Evolutionary conservation across 2,329 filamentous ascomycete genomes (phyloP).

Genomic region (Phialophora verrucosa): DNA sequence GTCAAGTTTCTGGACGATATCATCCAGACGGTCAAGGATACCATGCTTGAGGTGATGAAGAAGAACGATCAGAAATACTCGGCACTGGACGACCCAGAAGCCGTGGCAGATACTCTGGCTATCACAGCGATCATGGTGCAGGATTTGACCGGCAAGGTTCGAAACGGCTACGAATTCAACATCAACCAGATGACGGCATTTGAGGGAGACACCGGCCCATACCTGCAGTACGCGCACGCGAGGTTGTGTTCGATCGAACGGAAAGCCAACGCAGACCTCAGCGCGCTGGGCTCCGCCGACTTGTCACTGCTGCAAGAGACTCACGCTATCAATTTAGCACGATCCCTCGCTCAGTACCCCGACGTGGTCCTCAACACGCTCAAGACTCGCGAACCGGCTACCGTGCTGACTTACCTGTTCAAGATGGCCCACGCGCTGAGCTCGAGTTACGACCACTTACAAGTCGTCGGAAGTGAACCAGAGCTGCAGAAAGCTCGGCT

Average conservation of each 20-base stretch:
- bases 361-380: constrained; percentile 68
- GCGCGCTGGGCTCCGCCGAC: constrained; percentile 61
- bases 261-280: constrained; percentile 57
- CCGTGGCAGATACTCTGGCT: constrained; percentile 83
- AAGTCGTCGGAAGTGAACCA: constrained; percentile 65
- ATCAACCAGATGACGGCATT: constrained; percentile 70
- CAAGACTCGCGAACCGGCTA: constrained; percentile 70
- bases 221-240: constrained; percentile 68
- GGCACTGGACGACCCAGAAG: constrained; percentile 82
- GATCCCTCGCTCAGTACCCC: constrained; percentile 67
- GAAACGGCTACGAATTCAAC: constrained; percentile 70
- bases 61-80: constrained; percentile 89
- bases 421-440: constrained; percentile 68
- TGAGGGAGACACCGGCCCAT: constrained; percentile 69
- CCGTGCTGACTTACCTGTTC: constrained; percentile 70
- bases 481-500: constrained; percentile 65
- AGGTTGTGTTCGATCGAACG: constrained; percentile 65
- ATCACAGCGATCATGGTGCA: constrained; percentile 98
- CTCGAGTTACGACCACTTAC: constrained; percentile 67
- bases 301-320: constrained; percentile 65
- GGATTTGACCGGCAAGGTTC: constrained; percentile 90
- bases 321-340: constrained; percentile 66
- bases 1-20: constrained; percentile 78
- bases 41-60: constrained; percentile 98
- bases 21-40: constrained; percentile 79